Conservation (phyloP, 768 basidiomycete species). For the Symmetrospora coprosmae region DNA sequence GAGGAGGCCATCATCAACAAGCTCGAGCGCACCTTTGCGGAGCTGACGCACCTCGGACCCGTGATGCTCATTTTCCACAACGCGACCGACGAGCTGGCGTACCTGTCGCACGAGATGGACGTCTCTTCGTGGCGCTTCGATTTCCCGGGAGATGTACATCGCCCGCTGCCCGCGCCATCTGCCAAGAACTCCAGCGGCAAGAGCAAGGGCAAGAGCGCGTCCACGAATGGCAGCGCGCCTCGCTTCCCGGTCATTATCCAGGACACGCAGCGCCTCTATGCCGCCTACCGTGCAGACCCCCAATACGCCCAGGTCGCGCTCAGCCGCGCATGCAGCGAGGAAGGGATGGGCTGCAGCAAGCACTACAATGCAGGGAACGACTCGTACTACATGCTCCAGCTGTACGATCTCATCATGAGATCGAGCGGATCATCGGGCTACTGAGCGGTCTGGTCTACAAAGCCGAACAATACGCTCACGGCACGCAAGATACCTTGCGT, state of each 20-base stretch:
- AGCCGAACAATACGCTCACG: too few species aligned
- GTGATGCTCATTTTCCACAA: constrained; percentile 1
- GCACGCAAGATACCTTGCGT: too few species aligned
- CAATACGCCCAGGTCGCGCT: neutral
- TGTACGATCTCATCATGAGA: neutral
- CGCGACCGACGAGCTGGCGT: neutral
- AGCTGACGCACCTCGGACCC: neutral
- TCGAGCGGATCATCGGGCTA: too few species aligned
- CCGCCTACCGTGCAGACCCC: neutral
- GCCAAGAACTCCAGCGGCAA: too few species aligned
- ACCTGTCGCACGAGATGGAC: neutral
- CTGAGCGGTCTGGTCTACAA: too few species aligned
- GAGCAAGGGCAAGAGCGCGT: too few species aligned
- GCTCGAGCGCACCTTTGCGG: neutral
- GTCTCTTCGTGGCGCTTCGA: neutral
- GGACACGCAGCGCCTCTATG: constrained; percentile 7
- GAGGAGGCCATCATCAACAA: neutral
- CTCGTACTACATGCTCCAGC: neutral
- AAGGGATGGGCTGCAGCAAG: neutral
- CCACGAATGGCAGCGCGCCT: neutral
- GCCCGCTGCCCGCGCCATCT: too few species aligned
- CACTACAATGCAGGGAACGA: neutral
- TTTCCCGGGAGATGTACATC: neutral
- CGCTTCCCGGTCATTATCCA: neutral
- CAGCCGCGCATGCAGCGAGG: neutral